These are phyloP conservation scores for Rauvolfia tetraphylla DNA, from an alignment of 257 asterid genomes.

Conservation along the genomic window DNA sequence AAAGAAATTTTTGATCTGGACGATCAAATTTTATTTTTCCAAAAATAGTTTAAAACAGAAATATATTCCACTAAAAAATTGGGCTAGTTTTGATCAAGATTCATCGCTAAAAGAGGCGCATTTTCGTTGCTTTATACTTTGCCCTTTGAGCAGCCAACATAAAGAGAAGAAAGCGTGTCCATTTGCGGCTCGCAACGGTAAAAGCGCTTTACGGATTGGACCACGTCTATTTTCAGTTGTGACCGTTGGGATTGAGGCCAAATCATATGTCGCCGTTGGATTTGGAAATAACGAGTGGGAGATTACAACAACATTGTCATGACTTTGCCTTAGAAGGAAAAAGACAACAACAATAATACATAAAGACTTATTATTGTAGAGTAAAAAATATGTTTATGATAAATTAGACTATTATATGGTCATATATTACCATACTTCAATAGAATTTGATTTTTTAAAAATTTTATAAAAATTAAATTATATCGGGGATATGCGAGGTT, in stretches of 20 bases:
- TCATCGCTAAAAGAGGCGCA: neutral
- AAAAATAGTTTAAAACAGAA: too few species aligned
- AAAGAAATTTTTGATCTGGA: too few species aligned
- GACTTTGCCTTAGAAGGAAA: too few species aligned
- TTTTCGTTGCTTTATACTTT: neutral
- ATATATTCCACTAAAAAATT: neutral
- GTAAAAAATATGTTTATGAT: too few species aligned
- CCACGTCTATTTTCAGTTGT: neutral
- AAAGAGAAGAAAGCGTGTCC: neutral
- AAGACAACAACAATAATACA: neutral
- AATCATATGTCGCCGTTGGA: neutral
- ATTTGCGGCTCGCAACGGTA: neutral
- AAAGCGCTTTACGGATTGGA: neutral
- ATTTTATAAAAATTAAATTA: too few species aligned
- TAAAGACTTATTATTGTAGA: too few species aligned
- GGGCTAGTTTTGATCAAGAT: neutral
- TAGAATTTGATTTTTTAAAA: too few species aligned
- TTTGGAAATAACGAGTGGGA: neutral
- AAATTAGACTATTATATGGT: too few species aligned
- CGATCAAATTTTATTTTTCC: too few species aligned
- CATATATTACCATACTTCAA: too few species aligned
- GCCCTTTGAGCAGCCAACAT: neutral
- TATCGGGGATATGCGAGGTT: too few species aligned
- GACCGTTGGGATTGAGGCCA: neutral
- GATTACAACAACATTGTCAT: neutral